These are phyloP conservation scores for Suillus ampliporus DNA, from an alignment of 768 basidiomycete species.

Conservation along the genomic window DNA sequence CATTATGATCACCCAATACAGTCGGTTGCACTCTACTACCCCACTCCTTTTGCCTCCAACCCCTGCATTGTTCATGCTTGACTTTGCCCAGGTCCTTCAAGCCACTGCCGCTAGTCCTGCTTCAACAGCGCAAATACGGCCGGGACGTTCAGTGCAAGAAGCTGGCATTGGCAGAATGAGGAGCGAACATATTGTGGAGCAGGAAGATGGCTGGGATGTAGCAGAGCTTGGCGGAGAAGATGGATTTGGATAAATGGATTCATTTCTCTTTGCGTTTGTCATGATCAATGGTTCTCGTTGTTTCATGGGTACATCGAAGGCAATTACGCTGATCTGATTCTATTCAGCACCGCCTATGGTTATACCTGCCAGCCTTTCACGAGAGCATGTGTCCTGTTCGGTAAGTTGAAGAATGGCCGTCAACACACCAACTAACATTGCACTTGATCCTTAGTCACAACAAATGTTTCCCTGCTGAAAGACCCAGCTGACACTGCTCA, in stretches of 20 bases:
- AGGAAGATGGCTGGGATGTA: slow-evolving; percentile 59
- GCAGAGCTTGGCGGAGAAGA: slow-evolving; percentile 39
- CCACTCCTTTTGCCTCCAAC: slow-evolving; percentile 66
- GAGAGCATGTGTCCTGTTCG: no score
- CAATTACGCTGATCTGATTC: no score
- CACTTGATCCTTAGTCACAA: no score
- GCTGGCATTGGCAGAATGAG: slow-evolving; percentile 22
- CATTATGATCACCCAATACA: slow-evolving; percentile 20
- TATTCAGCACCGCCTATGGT: no score
- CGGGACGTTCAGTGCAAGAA: slow-evolving; percentile 15
- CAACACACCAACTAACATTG: no score
- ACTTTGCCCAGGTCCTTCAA: slow-evolving; percentile 81
- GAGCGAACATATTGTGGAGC: slow-evolving; percentile 42
- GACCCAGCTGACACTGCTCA: no score
- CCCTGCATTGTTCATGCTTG: slow-evolving; percentile 64
- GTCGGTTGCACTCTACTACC: slow-evolving; percentile 65
- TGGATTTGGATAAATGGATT: slow-evolving; percentile 19
- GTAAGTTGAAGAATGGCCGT: no score
- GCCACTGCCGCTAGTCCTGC: slow-evolving; percentile 72
- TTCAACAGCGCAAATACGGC: slow-evolving; percentile 37
- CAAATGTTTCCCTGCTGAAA: no score
- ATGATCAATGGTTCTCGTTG: no score
- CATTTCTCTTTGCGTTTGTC: no score
- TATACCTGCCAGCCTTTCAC: no score
- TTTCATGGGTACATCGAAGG: no score